Conservation (phyloP, 2,329 filamentous ascomycete species). For the Arthroderma sp. region DNA sequence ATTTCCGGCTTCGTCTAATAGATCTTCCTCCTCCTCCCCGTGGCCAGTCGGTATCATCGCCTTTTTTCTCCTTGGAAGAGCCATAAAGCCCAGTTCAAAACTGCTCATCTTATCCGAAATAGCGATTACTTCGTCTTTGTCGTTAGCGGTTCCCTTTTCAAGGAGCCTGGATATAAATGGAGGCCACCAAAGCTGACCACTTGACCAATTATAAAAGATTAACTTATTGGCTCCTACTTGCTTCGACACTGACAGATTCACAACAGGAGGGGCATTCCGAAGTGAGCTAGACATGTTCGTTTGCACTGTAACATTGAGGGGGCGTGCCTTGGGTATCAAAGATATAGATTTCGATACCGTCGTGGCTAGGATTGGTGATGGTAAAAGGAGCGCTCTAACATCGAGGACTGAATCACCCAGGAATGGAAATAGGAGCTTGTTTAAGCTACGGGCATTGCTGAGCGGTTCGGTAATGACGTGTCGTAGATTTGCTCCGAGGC, state of each 20-base stretch:
- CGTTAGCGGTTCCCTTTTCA: not conserved
- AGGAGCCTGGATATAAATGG: constrained; percentile 13
- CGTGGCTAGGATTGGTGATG: constrained; percentile 18
- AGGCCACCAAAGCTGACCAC: constrained; percentile 26
- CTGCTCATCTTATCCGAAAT: constrained; percentile 13
- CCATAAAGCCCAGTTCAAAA: constrained; percentile 23
- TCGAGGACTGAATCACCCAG: constrained; percentile 20
- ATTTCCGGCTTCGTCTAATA: constrained; percentile 12
- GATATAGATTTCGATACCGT: constrained; percentile 19
- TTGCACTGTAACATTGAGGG: constrained; percentile 20
- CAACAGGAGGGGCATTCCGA: constrained; percentile 16
- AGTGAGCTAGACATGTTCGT: constrained; percentile 20
- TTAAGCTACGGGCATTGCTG: constrained; percentile 14
- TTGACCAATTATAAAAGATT: constrained; percentile 24
- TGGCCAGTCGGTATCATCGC: constrained; percentile 8
- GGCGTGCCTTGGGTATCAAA: constrained; percentile 21
- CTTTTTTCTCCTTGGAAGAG: constrained; percentile 13
- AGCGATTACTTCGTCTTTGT: not conserved
- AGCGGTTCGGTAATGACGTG: constrained; percentile 19
- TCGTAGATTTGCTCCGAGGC: constrained; percentile 20
- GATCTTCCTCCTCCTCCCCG: constrained; percentile 16
- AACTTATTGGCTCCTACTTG: constrained; percentile 19
- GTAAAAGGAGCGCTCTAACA: constrained; percentile 20
- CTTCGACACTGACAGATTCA: constrained; percentile 22
- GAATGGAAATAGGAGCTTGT: constrained; percentile 15